Percentiles rank a stretch among this genome's conserved stretches.
phyloP scores from a whole-genome alignment of 768 basidiomycete genomes.

The Hygrophoropsis aurantiaca region DNA sequence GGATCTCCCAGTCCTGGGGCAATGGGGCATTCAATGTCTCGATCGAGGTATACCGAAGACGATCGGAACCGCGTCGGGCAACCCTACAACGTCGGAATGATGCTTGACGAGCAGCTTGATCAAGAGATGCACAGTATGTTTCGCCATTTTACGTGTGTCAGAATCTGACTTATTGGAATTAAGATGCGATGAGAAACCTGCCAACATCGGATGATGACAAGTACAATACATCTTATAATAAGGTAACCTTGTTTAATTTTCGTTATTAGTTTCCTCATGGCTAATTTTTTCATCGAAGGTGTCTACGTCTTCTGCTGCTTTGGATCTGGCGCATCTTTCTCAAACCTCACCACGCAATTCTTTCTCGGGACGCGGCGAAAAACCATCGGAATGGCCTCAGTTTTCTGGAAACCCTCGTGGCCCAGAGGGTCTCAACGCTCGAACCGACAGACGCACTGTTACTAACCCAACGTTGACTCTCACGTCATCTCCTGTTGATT shows the following conservation, averaged over 20 bases:
- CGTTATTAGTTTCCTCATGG: constrained; percentile 1
- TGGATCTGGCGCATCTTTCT: constrained; percentile 88
- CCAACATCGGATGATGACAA: constrained; percentile 92
- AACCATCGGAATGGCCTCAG: constrained; percentile 93
- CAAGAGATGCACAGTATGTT: constrained; percentile 90
- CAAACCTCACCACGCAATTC: constrained; percentile 74
- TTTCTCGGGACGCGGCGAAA: constrained; percentile 60
- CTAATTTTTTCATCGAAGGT: constrained; percentile 1
- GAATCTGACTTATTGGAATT: constrained; percentile 6
- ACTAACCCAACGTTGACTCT: constrained; percentile 73
- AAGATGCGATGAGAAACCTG: constrained; percentile 86
- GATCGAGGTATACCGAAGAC: constrained; percentile 56
- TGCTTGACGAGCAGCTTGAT: constrained; percentile 91
- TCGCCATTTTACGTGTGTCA: not conserved
- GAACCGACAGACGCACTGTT: constrained; percentile 66
- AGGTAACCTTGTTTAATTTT: constrained; percentile 43
- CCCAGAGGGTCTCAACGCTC: constrained; percentile 54
- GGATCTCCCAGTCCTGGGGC: constrained; percentile 57
- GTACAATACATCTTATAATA: constrained; percentile 62
- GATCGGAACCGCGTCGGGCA: constrained; percentile 60
- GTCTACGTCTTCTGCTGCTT: constrained; percentile 85
- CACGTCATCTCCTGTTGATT: constrained; percentile 54
- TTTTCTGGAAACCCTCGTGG: constrained; percentile 66
- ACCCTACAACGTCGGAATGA: constrained; percentile 80
- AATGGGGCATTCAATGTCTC: constrained; percentile 51